Base-by-base conservation (phyloP, 495 filamentous ascomycete genomes). In the Neurospora hispaniola region DNA sequence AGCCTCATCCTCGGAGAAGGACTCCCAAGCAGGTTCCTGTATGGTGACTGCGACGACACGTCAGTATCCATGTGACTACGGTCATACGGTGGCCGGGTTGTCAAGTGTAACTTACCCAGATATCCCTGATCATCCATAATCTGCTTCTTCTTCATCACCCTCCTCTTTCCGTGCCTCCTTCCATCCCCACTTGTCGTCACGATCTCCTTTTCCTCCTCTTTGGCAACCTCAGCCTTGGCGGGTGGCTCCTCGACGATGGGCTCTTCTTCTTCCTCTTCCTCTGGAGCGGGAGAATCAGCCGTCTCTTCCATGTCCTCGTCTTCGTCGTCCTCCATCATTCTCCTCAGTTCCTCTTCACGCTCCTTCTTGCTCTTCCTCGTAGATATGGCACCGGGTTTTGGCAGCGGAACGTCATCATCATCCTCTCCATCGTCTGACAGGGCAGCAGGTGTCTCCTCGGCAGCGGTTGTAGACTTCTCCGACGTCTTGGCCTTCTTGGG, bases 81-180 rank as follows among this genome's bases (percentile, higher is more conserved):
- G 54, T 27, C 14, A 66, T 16, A 18, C 31, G 7, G 54, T 66
- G 27, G 27, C 27, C 31, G 27, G 31, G 54, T 11, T 46, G 43
- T 42, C 31, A 70, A 14, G 18, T 23, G 0, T 42, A 69, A 84
- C 89, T 75, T 85, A 95, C 93, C 93, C 16, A 99, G 84, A 80
- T 97, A 99, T 46, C 96, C 95, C 74, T 98, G 93, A 54, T 94
- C 93, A 78, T 99, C 96, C 85, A 94, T 93, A 69, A 91, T 84
- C 54, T 90, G 94, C 85, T 91, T 92, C 86, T 96, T 98, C 82
- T 92, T 94, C 86, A 91, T 94, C 11, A 98, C 86, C 77, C 90
- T 90, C 72, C 96, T 88, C 81, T 89, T 90, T 70, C 93, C 94
- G 73, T 95, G 87, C 41, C 93, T 86, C 71, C 94, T 88, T 11